Percentiles rank a stretch among this genome's conserved stretches.
Conservation (phyloP, 2,329 filamentous ascomycete species). For the Xylariaceae sp. region DNA sequence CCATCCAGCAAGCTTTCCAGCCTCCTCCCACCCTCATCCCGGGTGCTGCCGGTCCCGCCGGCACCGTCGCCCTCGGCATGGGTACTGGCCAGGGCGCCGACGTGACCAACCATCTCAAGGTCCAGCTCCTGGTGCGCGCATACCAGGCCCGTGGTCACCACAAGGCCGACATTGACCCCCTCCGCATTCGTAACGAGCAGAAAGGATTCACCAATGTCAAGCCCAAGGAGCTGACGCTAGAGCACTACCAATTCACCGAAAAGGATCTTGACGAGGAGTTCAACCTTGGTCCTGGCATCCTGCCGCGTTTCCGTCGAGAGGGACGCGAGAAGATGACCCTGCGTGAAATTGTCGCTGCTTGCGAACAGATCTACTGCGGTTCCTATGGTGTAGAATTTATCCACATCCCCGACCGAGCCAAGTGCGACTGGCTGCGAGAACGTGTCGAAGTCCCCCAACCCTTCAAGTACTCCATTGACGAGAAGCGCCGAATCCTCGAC, state of each 20-base stretch:
- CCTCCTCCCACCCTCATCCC: conserved; percentile 91
- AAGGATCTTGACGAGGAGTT: conserved; percentile 92
- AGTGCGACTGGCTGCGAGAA: conserved; percentile 97
- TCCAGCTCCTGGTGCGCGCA: conserved; percentile 92
- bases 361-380: conserved; percentile 94
- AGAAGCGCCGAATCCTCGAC: conserved; percentile 96
- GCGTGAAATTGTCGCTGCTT: conserved; percentile 86
- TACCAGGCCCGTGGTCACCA: conserved; percentile 98
- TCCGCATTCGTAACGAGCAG: conserved; percentile 84
- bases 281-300: conserved; percentile 85
- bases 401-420: conserved; percentile 93
- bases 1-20: conserved; percentile 93
- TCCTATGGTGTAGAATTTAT: conserved; percentile 99
- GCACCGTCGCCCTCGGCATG: conserved; percentile 65
- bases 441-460: conserved; percentile 89
- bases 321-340: conserved; percentile 93
- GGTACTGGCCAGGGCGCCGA: conserved; percentile 68
- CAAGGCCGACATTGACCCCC: conserved; percentile 95
- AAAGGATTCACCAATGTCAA: conserved; percentile 80
- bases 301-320: conserved; percentile 88
- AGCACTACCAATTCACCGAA: conserved; percentile 93
- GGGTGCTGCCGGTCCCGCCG: conserved; percentile 72
- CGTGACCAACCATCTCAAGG: conserved; percentile 94
- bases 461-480: conserved; percentile 96
- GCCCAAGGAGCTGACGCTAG: conserved; percentile 87